Base-by-base conservation (phyloP, 805 yeast species). In the Kluyveromyces dobzhanskii region DNA sequence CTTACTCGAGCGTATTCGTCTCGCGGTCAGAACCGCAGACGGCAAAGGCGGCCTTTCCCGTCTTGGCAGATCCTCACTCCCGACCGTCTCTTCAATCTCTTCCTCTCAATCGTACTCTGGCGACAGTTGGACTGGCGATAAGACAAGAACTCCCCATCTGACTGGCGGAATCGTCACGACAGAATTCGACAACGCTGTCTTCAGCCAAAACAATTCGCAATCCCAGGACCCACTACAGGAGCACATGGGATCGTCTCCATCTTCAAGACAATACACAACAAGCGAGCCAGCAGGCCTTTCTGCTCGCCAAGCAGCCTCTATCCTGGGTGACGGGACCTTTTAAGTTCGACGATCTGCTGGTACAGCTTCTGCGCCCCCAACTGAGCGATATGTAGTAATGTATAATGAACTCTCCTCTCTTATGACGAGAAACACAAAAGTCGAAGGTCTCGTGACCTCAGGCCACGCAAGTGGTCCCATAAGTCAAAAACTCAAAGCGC, bases 281-380 rank as follows among this genome's bases (percentile, higher is more conserved):
- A 49, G 35, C 6, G 50, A 46, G 1, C 55, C 59, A 13, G 62
- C 61, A 28, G 62, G 63, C 4, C 73, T 86, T 4, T 90, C 85
- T 59, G 94, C 95, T 0, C 76, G 75, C 44, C 79, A 78, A 50
- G 97, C 95, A 1, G 97, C 95, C 0, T 67, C 76, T 26, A 50
- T 90, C 30, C 66, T 88, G 19, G 94, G 95, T 1, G 78, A 78
- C 3, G 77, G 90, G 2, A 76, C 85, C 3, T 84, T 84, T 49
- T 78, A n/a, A n/a, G n/a, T n/a, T n/a, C n/a, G n/a, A n/a, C n/a
- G n/a, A n/a, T n/a, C n/a, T n/a, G n/a, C n/a, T n/a, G n/a, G n/a
- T n/a, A n/a, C n/a, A n/a, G n/a, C n/a, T n/a, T n/a, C n/a, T n/a
- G n/a, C n/a, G n/a, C n/a, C n/a, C n/a, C n/a, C n/a, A n/a, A n/a